Percentiles rank a stretch among this genome's conserved stretches.
phyloP scores from a whole-genome alignment of 139 green algal species.

The Picochlorum sp. region DNA sequence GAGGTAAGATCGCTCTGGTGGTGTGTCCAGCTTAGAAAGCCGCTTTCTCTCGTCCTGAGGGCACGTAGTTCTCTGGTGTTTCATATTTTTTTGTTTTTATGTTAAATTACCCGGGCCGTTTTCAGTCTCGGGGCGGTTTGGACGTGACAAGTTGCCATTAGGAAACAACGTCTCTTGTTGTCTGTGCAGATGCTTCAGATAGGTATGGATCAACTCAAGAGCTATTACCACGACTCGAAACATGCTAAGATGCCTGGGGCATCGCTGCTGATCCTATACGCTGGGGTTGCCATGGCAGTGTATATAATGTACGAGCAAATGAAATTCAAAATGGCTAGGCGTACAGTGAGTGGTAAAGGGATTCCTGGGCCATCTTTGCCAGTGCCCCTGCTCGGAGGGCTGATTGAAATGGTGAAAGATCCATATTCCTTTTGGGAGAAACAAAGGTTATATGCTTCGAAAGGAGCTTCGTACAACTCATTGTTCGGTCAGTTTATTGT shows the following conservation, averaged over 20 bases:
- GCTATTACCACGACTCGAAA: too few species aligned
- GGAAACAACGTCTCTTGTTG: too few species aligned
- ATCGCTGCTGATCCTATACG: slow-evolving; percentile 12
- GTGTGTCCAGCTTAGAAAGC: too few species aligned
- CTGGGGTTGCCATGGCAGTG: slow-evolving; percentile 5
- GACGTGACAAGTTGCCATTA: too few species aligned
- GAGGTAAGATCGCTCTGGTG: too few species aligned
- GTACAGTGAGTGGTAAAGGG: slow-evolving; percentile 12
- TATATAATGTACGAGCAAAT: slow-evolving; percentile 50
- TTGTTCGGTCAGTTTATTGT: slow-evolving; percentile 66
- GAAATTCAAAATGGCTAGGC: slow-evolving; percentile 26
- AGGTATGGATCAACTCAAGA: too few species aligned
- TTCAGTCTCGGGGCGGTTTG: too few species aligned
- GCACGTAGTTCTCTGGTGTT: too few species aligned
- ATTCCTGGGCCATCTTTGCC: slow-evolving; percentile 35
- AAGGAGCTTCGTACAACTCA: slow-evolving; percentile 62
- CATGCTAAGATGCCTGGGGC: slow-evolving; percentile 1
- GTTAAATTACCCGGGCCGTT: too few species aligned
- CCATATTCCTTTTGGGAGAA: slow-evolving; percentile 39
- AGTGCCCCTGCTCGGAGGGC: slow-evolving; percentile 56
- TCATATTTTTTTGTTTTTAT: too few species aligned
- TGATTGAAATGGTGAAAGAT: slow-evolving; percentile 71
- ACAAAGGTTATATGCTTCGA: slow-evolving; percentile 17
- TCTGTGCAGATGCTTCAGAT: too few species aligned
- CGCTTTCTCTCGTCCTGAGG: too few species aligned